phyloP scores from a whole-genome alignment of 2,329 filamentous ascomycete species.

The Zasmidium cellare region DNA sequence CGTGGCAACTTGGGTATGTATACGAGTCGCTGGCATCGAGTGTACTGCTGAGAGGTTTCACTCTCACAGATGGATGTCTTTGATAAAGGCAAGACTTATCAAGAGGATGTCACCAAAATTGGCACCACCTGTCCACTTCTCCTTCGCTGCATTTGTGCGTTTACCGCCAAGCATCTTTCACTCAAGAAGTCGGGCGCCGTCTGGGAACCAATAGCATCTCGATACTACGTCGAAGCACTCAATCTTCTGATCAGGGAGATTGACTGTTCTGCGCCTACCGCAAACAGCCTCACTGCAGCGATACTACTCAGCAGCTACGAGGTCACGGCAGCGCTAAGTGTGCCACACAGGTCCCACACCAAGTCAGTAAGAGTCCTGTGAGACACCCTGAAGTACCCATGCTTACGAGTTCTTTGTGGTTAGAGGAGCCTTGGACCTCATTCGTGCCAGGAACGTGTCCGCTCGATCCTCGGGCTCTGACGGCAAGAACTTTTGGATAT shows the following conservation, averaged over 20 bases:
- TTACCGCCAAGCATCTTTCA: not conserved
- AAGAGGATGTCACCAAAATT: not conserved
- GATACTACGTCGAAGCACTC: not conserved
- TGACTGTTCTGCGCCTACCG: not conserved
- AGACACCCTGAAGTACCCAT: too few relatives aligned
- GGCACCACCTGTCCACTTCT: not conserved
- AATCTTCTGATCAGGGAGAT: not conserved
- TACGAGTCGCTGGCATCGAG: too few relatives aligned
- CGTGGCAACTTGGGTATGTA: not conserved
- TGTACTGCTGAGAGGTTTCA: too few relatives aligned
- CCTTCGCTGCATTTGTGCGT: not conserved
- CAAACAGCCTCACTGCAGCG: not conserved
- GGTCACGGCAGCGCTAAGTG: not conserved
- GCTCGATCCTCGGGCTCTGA: not conserved
- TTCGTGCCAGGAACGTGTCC: not conserved
- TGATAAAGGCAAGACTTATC: not conserved
- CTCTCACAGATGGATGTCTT: not conserved
- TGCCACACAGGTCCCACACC: not conserved
- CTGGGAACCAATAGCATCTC: not conserved
- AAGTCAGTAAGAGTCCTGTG: too few relatives aligned
- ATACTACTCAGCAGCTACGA: not conserved
- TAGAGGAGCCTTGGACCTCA: not conserved
- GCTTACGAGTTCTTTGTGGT: too few relatives aligned
- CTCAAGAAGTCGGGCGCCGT: not conserved
- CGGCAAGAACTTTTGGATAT: not conserved